Conservation (phyloP, 495 filamentous ascomycete genomes). For the Hyphodiscus hymeniophilus region DNA sequence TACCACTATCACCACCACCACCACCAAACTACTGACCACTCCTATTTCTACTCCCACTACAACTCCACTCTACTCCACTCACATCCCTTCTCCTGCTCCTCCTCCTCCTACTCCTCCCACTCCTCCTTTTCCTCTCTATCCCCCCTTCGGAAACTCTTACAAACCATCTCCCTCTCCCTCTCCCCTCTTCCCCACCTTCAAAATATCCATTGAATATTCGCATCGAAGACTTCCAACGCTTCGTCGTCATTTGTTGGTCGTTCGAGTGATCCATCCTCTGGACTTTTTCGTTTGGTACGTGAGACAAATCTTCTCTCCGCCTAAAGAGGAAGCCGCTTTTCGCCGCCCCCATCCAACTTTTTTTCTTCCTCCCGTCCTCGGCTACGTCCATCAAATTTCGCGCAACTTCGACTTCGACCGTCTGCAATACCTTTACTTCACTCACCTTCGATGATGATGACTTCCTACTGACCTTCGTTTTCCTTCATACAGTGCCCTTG, state of each 20-base stretch:
- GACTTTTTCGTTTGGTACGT: conserved; percentile 20
- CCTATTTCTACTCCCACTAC: no score
- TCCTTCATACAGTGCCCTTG: conserved; percentile 8
- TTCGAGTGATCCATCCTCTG: conserved; percentile 17
- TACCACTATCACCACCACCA: no score
- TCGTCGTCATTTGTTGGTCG: conserved; percentile 6
- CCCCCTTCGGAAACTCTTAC: no score
- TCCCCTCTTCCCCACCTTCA: conserved; percentile 11
- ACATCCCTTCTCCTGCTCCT: conserved; percentile 16
- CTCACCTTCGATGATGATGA: not conserved
- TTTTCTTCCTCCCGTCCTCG: conserved; percentile 15
- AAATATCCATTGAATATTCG: conserved; percentile 8
- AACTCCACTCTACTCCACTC: conserved; percentile 9
- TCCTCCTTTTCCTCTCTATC: conserved; percentile 2
- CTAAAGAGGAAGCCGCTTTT: not conserved
- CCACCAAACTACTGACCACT: no score
- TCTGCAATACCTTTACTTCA: not conserved
- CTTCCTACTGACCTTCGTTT: not conserved
- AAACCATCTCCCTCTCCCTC: conserved; percentile 13
- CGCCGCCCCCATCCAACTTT: not conserved
- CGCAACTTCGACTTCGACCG: conserved; percentile 1
- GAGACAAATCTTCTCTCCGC: not conserved
- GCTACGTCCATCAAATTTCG: conserved; percentile 11
- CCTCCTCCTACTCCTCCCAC: conserved; percentile 2
- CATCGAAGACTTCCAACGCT: conserved; percentile 4